These are phyloP conservation scores for Stenogyne calaminthoides DNA, from an alignment of 305 asterid genomes.

Conservation along the genomic window DNA sequence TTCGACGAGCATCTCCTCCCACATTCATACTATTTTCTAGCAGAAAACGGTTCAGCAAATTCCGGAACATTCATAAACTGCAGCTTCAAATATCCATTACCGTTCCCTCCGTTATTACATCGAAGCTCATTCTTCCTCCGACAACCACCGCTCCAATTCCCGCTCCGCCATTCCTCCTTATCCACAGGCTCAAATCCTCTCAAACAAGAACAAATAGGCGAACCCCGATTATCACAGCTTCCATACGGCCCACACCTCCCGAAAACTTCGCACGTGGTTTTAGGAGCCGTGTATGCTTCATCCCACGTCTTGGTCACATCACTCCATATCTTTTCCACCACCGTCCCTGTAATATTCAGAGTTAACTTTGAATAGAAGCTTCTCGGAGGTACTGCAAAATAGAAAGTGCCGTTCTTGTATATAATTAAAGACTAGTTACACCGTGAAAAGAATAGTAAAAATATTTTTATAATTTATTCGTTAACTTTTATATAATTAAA, in stretches of 20 bases:
- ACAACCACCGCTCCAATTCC: conserved; percentile 27
- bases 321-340: too few species aligned
- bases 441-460: too few species aligned
- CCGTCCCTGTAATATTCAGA: too few species aligned
- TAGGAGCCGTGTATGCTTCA: too few species aligned
- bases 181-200: conserved; percentile 21
- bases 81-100: conserved; percentile 48
- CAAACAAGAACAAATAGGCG: conserved; percentile 25
- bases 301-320: too few species aligned
- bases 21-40: conserved; percentile 36
- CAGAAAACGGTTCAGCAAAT: conserved; percentile 31
- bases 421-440: too few species aligned
- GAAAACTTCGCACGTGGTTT: too few species aligned
- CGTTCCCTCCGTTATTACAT: not conserved
- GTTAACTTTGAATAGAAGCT: too few species aligned
- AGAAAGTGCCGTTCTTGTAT: too few species aligned
- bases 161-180: conserved; percentile 8
- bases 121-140: not conserved
- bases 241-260: conserved; percentile 27
- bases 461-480: too few species aligned
- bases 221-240: not conserved
- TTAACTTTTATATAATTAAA: too few species aligned
- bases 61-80: conserved; percentile 62
- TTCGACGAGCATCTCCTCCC: conserved; percentile 35
- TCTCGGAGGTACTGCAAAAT: too few species aligned